Conservation (phyloP, 768 basidiomycete species). For the Candolleomyces efflorescens region DNA sequence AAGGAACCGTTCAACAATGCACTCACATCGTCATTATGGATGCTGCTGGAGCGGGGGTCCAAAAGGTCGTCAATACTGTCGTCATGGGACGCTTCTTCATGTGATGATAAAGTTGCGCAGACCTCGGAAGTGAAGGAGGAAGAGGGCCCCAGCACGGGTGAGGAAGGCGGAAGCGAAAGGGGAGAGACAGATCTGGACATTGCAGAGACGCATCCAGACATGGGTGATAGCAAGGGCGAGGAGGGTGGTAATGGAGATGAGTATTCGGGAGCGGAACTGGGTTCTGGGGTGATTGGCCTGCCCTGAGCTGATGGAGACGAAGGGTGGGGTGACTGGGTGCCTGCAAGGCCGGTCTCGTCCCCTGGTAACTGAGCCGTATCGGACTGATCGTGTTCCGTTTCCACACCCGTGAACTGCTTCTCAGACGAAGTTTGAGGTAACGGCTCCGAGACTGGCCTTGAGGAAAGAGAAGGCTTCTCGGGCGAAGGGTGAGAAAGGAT, state of each 20-base stretch:
- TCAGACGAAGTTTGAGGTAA: conserved; percentile 20
- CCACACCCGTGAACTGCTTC: not conserved
- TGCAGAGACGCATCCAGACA: conserved; percentile 32
- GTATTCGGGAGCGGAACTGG: conserved; percentile 20
- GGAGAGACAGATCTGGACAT: conserved; percentile 33
- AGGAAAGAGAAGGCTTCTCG: conserved; percentile 6
- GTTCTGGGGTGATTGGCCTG: conserved; percentile 27
- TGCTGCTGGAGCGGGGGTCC: not conserved
- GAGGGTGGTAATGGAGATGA: conserved; percentile 36
- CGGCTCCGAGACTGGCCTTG: conserved; percentile 37
- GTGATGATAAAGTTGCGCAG: conserved; percentile 18
- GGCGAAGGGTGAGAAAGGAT: not conserved
- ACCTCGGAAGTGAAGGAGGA: conserved; percentile 15
- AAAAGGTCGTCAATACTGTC: not conserved
- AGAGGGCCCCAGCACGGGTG: conserved; percentile 10
- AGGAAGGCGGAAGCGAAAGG: conserved; percentile 14
- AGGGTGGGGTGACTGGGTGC: not conserved
- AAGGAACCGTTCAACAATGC: not conserved
- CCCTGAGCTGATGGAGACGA: conserved; percentile 19
- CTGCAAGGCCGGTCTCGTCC: not conserved
- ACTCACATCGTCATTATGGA: not conserved
- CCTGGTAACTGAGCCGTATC: not conserved
- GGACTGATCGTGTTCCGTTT: not conserved
- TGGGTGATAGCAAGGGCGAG: conserved; percentile 41
- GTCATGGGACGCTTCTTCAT: conserved; percentile 3